Conservation (phyloP, 2,329 filamentous ascomycete species). For the Calonectria pseudoturangicola region DNA sequence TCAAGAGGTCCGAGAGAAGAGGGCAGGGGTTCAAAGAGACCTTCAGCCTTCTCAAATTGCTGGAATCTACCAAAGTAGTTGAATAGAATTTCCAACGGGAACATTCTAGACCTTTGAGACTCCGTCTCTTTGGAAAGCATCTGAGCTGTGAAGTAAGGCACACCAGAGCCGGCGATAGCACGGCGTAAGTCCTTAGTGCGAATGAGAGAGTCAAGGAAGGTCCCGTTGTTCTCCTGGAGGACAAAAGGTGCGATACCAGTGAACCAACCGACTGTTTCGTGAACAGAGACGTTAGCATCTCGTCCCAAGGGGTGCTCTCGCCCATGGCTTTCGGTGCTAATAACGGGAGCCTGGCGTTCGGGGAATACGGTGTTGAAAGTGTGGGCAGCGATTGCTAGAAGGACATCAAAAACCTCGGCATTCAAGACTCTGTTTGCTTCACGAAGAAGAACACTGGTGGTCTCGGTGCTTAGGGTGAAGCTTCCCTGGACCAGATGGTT, state of each 20-base stretch:
- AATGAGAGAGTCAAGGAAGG: slow-evolving; percentile 10
- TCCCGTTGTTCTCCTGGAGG: slow-evolving; percentile 7
- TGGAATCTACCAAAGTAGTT: slow-evolving; percentile 57
- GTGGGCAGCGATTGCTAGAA: slow-evolving; percentile 48
- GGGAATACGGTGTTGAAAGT: slow-evolving; percentile 48
- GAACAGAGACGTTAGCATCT: slow-evolving; percentile 11
- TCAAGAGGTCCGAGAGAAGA: slow-evolving; percentile 16
- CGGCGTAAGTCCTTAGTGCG: slow-evolving; percentile 12
- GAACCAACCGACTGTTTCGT: slow-evolving; percentile 11
- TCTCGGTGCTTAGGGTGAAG: slow-evolving; percentile 11
- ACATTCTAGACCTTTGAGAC: slow-evolving; percentile 4
- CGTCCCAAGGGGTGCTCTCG: slow-evolving; percentile 50
- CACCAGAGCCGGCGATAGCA: slow-evolving; percentile 8
- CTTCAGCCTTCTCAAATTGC: slow-evolving; percentile 54
- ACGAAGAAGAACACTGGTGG: not conserved
- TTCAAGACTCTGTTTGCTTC: slow-evolving; percentile 12
- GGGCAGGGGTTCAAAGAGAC: slow-evolving; percentile 48
- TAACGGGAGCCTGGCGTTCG: slow-evolving; percentile 52
- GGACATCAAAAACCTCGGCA: slow-evolving; percentile 32
- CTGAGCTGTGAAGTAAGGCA: slow-evolving; percentile 6
- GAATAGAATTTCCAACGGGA: slow-evolving; percentile 52
- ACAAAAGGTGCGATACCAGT: slow-evolving; percentile 12
- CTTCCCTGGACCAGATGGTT: slow-evolving; percentile 12
- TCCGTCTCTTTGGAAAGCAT: slow-evolving; percentile 16
- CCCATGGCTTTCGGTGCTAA: slow-evolving; percentile 61